Base-by-base conservation (phyloP, 331 rosid species). In the Pyracantha coccinea region DNA sequence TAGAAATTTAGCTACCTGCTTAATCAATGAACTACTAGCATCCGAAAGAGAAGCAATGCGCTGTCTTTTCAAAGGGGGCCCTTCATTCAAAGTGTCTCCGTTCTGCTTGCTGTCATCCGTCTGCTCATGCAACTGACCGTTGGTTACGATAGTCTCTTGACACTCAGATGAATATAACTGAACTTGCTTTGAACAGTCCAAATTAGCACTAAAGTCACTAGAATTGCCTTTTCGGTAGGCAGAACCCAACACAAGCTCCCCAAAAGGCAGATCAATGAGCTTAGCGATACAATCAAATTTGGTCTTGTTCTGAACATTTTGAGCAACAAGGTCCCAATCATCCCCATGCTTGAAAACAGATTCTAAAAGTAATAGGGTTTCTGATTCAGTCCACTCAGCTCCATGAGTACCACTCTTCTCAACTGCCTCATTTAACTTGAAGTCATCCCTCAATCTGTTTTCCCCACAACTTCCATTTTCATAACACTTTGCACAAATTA, bases 291-390 rank as follows among this genome's bases (percentile, higher is more conserved):
- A 95, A 50, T 92, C 99, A 68, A 83, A 83, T 71, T 92, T 92
- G 60, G 84, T 86, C 84, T 86, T 95, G 76, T 93, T 90, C 71
- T 87, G 86, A 75, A 92, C 88, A 79, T 80, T 88, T 63, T 86
- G 91, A 78, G 90, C 92, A 75, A 95, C 96, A 68, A 90, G 91
- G 8, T 90, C 99, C 99, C 99, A 95, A 78, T 89, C 91, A 82
- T 95, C 97, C 75, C 99, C 99, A 71, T 95, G 86, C 87, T 90
- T 94, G 89, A 83, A 72, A 75, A 92, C 96, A 79, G 97, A 94
- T 83, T 94, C 97, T 80, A 94, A 84, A 73, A 94, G 97, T 76
- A 90, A 87, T 20, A 94, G 85, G 47, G 86, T 92, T 81, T 94
- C 99, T 33, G 88, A 88, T 78, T 94, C 99, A 4, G 92, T 94